Percentiles rank a stretch among this genome's conserved stretches.
Evolutionary conservation across 1,284 basidiomycete species (phyloP).

Genomic region (Pisolithus thermaeus): DNA sequence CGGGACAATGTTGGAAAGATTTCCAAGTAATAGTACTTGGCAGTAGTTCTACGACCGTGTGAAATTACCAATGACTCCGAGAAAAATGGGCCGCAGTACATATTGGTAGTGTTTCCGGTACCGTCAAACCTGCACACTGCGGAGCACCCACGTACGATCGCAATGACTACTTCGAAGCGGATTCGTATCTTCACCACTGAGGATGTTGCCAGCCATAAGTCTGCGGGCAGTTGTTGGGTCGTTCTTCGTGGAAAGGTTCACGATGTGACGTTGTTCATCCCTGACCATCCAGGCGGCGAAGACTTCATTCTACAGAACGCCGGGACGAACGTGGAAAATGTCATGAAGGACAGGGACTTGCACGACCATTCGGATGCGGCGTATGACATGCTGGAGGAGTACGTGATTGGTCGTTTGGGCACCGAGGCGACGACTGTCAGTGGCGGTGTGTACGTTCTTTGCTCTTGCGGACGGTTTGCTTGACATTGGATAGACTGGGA

Average conservation of each 20-base stretch:
- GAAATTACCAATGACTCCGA: too few relatives aligned
- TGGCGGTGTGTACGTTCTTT: constrained; percentile 53
- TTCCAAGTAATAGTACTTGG: not conserved
- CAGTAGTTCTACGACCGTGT: too few relatives aligned
- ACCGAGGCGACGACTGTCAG: constrained; percentile 69
- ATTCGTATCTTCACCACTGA: constrained; percentile 66
- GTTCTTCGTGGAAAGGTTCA: constrained; percentile 70
- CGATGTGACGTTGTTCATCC: constrained; percentile 69
- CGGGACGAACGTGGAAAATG: constrained; percentile 75
- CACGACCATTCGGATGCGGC: constrained; percentile 94
- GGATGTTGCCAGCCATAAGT: constrained; percentile 61
- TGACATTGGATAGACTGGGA: constrained; percentile 62
- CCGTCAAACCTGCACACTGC: not conserved
- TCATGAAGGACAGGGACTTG: constrained; percentile 81
- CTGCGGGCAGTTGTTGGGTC: constrained; percentile 67
- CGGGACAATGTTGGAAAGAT: constrained; percentile 9
- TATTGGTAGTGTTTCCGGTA: too few relatives aligned
- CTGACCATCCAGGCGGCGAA: constrained; percentile 85
- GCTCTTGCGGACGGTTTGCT: not conserved
- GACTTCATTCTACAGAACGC: constrained; percentile 77
- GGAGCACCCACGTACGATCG: constrained; percentile 3
- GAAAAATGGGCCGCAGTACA: too few relatives aligned
- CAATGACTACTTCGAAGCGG: constrained; percentile 51
- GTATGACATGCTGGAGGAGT: constrained; percentile 90
- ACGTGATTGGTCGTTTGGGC: constrained; percentile 76